These are phyloP conservation scores for Penicillium hordei DNA, from an alignment of 2,329 filamentous ascomycete species.

Conservation along the genomic window DNA sequence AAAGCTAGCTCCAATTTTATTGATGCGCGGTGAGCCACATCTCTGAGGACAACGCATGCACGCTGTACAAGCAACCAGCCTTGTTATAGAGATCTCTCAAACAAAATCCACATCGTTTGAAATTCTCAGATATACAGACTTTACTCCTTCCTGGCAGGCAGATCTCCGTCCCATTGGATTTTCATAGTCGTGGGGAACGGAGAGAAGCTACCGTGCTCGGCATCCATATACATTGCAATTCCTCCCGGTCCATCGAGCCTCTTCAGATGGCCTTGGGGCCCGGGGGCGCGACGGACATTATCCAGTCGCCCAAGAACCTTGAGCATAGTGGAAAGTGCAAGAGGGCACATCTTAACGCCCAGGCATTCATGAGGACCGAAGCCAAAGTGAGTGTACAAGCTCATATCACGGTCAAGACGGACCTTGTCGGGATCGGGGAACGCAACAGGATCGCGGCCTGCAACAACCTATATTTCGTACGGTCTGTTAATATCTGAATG, in stretches of 20 bases:
- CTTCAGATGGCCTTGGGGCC: slow-evolving; percentile 43
- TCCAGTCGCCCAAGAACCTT: slow-evolving; percentile 43
- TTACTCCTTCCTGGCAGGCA: slow-evolving; percentile 24
- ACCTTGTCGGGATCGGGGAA: slow-evolving; percentile 50
- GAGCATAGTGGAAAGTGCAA: slow-evolving; percentile 41
- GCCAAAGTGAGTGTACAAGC: slow-evolving; percentile 64
- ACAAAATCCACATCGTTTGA: neutral
- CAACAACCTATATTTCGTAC: slow-evolving; percentile 29
- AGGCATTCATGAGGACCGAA: slow-evolving; percentile 64
- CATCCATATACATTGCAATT: slow-evolving; percentile 46
- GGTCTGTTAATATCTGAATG: neutral
- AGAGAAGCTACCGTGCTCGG: slow-evolving; percentile 44
- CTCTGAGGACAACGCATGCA: neutral
- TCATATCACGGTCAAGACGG: slow-evolving; percentile 61
- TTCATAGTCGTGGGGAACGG: slow-evolving; percentile 49
- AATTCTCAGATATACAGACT: neutral
- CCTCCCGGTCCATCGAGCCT: slow-evolving; percentile 41
- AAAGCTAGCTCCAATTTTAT: neutral
- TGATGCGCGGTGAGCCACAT: neutral
- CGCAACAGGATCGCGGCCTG: slow-evolving; percentile 37
- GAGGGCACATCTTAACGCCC: slow-evolving; percentile 44
- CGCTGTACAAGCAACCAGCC: neutral
- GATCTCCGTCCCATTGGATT: slow-evolving; percentile 44
- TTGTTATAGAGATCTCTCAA: neutral
- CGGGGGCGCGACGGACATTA: slow-evolving; percentile 44